Conservation (phyloP, 352 stramenopile genomes). For the Albugo candida region DNA sequence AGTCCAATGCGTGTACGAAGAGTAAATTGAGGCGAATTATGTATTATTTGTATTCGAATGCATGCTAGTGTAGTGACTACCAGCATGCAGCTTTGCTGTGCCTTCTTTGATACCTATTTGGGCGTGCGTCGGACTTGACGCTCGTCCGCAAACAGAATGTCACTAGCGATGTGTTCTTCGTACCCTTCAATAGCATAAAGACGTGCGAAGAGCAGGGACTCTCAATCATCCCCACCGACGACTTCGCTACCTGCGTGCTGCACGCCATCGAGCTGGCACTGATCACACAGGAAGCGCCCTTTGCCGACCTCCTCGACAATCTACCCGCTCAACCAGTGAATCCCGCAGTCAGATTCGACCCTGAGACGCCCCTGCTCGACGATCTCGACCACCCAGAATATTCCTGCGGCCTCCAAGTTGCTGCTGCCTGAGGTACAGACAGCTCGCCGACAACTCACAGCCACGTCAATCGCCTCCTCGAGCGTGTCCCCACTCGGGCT, state of each 20-base stretch:
- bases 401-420: too few species aligned
- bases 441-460: constrained; percentile 3
- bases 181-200: constrained; percentile 14
- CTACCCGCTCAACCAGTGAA: neutral
- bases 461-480: constrained; percentile 10
- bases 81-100: constrained; percentile 13
- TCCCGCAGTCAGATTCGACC: neutral
- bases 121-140: constrained; percentile 10
- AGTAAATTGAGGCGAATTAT: constrained; percentile 7
- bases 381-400: neutral
- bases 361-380: neutral
- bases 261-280: constrained; percentile 8
- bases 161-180: constrained; percentile 11
- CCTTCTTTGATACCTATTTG: constrained; percentile 19
- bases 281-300: constrained; percentile 6
- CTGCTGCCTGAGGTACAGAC: too few species aligned
- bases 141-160: constrained; percentile 13
- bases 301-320: constrained; percentile 2
- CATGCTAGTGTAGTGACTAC: constrained; percentile 8
- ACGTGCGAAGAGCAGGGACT: constrained; percentile 12
- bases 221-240: constrained; percentile 11
- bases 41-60: constrained; percentile 11
- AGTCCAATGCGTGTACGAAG: constrained; percentile 16
- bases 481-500: neutral
- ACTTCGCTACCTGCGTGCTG: constrained; percentile 9